Base-by-base conservation (phyloP, 176 grass and related monocot genomes). In the Aegilops umbellulata region DNA sequence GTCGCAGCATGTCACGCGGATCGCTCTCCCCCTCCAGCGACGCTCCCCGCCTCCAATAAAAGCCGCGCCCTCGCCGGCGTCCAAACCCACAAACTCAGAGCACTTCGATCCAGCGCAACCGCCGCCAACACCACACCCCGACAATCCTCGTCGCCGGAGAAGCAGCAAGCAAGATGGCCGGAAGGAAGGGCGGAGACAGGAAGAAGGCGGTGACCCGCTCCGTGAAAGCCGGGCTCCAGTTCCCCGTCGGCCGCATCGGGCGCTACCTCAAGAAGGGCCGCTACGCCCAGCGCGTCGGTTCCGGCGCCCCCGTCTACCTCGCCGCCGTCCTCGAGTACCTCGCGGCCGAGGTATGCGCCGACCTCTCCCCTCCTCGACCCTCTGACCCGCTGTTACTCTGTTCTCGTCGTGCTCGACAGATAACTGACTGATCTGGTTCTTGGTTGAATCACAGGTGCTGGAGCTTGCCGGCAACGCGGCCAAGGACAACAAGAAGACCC, bases 191-290 rank as follows among this genome's bases (percentile, higher is more conserved):
- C 1, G 80, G 80, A 5, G 80, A 69, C 2, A 72, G 32, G 67
- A 83, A 83, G 67, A 83, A 72, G 81, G 0, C 49, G 4, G 81
- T 83, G 8, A 20, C 81, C 14, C 8, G 81, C 0, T 83, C 81
- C 8, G 49, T 83, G 1, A 94, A 92, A 79, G 93, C 93, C n/a
- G 90, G 90, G 6, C 93, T 94, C 60, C 87, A 94, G 87, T 94
- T 94, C 82, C 93, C 93, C 38, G 90, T 94, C 41, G 90, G 93
- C 17, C 90, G 93, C 11, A 90, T 94, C 69, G 90, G 90, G 0
- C 93, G 93, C 19, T 94, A 27, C 87, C 90, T 94, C 14, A 94
- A 94, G 90, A 90, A 90, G 32, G 93, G 93, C 13, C 68, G 69
- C 1, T 90, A 90, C 65, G 79, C 88, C 0, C 62, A 90, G 35